These are phyloP conservation scores for Candida albicans DNA, from an alignment of 1,139 yeast genomes.

Conservation along the genomic window DNA sequence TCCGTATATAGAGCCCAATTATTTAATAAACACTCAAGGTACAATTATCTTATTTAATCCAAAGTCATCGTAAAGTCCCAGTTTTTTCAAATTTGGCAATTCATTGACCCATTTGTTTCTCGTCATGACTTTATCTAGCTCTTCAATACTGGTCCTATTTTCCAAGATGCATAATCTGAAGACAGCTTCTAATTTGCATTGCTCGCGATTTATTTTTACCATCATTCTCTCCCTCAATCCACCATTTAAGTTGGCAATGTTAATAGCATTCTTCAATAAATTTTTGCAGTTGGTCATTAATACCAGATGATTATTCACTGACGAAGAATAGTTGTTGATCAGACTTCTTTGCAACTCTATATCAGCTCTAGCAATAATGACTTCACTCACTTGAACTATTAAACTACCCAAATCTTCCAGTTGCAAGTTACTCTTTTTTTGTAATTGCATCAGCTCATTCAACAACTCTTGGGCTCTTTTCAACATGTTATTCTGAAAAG, in stretches of 20 bases:
- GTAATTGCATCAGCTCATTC: slow-evolving; percentile 17
- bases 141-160: slow-evolving; percentile 30
- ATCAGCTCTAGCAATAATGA: slow-evolving; percentile 52
- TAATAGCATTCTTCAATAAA: slow-evolving; percentile 48
- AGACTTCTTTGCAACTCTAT: slow-evolving; percentile 51
- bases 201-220: slow-evolving; percentile 45
- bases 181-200: slow-evolving; percentile 46
- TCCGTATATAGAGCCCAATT: not conserved
- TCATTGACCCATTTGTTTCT: slow-evolving; percentile 34
- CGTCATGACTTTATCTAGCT: slow-evolving; percentile 41
- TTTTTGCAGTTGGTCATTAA: slow-evolving; percentile 41
- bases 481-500: slow-evolving; percentile 36
- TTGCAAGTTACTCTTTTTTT: slow-evolving; percentile 19
- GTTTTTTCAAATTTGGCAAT: slow-evolving; percentile 23
- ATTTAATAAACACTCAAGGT: not conserved
- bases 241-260: slow-evolving; percentile 46
- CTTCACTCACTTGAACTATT: slow-evolving; percentile 42
- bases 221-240: slow-evolving; percentile 50
- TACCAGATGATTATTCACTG: slow-evolving; percentile 28
- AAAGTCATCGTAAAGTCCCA: slow-evolving; percentile 31
- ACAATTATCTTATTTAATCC: slow-evolving; percentile 16
- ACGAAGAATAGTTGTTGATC: slow-evolving; percentile 27
- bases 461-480: slow-evolving; percentile 42
- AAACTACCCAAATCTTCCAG: slow-evolving; percentile 34
- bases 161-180: slow-evolving; percentile 48